Evolutionary conservation across 495 filamentous ascomycete species (phyloP).

Genomic region (Penicillium lagena): DNA sequence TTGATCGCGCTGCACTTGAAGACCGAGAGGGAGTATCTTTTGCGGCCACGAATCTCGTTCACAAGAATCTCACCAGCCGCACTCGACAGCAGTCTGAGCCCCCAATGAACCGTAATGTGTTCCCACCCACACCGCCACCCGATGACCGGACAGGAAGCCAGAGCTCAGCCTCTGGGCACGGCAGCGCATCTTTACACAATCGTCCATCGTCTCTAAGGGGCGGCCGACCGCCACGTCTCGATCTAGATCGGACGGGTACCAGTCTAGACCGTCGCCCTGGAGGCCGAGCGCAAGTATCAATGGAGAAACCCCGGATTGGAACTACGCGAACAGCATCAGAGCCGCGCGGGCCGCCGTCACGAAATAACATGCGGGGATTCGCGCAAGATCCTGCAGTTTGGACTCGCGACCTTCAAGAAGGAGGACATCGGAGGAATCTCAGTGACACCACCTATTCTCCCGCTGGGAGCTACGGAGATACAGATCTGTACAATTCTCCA

Average conservation of each 20-base stretch:
- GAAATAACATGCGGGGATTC: constrained; percentile 20
- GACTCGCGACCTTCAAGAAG: constrained; percentile 9
- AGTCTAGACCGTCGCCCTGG: constrained; percentile 19
- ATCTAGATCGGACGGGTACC: constrained; percentile 29
- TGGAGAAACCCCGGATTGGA: constrained; percentile 41
- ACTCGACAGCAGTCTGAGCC: constrained; percentile 82
- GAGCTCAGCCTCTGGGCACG: constrained; percentile 6
- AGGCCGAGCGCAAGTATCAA: constrained; percentile 7
- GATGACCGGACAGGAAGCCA: constrained; percentile 56
- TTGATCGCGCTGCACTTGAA: constrained; percentile 45
- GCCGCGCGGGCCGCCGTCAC: constrained; percentile 34
- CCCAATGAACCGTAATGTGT: constrained; percentile 76
- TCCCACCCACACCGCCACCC: constrained; percentile 93
- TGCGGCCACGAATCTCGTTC: constrained; percentile 85
- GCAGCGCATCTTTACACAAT: constrained; percentile 4
- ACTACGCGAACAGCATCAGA: constrained; percentile 51
- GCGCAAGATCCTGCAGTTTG: constrained; percentile 7
- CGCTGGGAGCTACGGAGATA: constrained; percentile 52
- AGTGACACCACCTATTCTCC: constrained; percentile 22
- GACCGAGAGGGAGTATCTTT: constrained; percentile 85
- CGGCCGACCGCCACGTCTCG: constrained; percentile 32
- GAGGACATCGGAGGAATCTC: constrained; percentile 23
- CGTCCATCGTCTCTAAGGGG: constrained; percentile 24
- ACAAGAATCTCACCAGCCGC: constrained; percentile 66
- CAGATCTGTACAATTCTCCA: constrained; percentile 62